These are phyloP conservation scores for Exserohilum turcica DNA, from an alignment of 2,329 filamentous ascomycete genomes.

Conservation along the genomic window DNA sequence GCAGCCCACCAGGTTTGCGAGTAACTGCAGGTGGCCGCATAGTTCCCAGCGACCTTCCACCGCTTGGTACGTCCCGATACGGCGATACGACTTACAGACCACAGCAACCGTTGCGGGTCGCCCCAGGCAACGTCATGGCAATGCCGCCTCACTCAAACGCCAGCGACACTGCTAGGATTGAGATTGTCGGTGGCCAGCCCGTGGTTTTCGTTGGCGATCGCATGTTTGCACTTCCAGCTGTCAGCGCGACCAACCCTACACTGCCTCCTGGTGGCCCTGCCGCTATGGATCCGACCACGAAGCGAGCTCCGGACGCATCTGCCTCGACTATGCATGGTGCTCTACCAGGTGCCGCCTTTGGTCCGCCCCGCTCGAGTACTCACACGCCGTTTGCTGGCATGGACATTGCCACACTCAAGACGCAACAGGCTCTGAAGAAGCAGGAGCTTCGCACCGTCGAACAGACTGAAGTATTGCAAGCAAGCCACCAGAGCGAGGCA, in stretches of 20 bases:
- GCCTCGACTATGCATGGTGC: slow-evolving; percentile 16
- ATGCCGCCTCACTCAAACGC: slow-evolving; percentile 27
- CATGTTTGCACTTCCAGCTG: slow-evolving; percentile 39
- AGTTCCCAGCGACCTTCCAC: slow-evolving; percentile 53
- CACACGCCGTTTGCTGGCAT: slow-evolving; percentile 31
- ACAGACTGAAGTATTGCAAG: slow-evolving; percentile 45
- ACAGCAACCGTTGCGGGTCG: slow-evolving; percentile 27
- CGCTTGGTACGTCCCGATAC: slow-evolving; percentile 38
- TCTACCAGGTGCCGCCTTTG: slow-evolving; percentile 16
- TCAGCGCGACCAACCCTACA: slow-evolving; percentile 22
- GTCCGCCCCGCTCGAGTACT: slow-evolving; percentile 22
- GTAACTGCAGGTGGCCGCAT: slow-evolving; percentile 60
- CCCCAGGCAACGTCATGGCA: slow-evolving; percentile 32
- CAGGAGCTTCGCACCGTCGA: slow-evolving; percentile 44
- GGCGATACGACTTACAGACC: slow-evolving; percentile 39
- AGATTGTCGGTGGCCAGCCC: slow-evolving; percentile 40
- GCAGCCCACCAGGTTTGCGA: slow-evolving; percentile 56
- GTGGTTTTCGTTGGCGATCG: slow-evolving; percentile 40
- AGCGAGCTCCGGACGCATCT: slow-evolving; percentile 17
- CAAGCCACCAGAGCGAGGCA: slow-evolving; percentile 36
- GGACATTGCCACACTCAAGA: slow-evolving; percentile 33
- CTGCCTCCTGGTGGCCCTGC: slow-evolving; percentile 15
- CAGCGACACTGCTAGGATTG: slow-evolving; percentile 32
- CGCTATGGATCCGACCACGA: slow-evolving; percentile 20
- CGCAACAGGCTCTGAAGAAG: slow-evolving; percentile 39